phyloP scores from a whole-genome alignment of 371 early-diverging fungal genomes.

The Dichotomocladium elegans region DNA sequence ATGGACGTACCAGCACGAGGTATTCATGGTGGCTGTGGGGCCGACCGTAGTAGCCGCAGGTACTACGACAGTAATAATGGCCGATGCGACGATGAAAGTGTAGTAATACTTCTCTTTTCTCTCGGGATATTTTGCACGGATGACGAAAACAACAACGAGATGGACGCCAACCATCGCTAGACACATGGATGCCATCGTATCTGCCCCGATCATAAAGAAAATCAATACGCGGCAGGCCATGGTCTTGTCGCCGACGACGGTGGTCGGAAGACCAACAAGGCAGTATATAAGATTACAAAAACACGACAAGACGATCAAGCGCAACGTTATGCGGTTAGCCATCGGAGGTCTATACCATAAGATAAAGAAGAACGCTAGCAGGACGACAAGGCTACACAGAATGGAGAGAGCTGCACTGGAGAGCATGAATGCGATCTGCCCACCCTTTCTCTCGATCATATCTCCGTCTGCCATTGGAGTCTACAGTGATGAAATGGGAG shows the following conservation, averaged over 20 bases:
- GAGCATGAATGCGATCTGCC: too few species aligned
- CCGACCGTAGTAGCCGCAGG: not conserved
- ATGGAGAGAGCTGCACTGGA: constrained; percentile 11
- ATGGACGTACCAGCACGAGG: not conserved
- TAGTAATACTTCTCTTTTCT: constrained; percentile 22
- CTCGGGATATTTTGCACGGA: constrained; percentile 11
- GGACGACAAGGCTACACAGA: constrained; percentile 5
- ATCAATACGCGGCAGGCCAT: not conserved
- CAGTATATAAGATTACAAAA: constrained; percentile 19
- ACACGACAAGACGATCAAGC: constrained; percentile 25
- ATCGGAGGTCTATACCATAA: constrained; percentile 15
- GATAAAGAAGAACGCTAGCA: constrained; percentile 16
- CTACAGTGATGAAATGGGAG: too few species aligned
- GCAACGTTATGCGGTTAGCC: constrained; percentile 31
- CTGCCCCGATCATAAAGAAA: constrained; percentile 11
- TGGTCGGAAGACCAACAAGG: constrained; percentile 5
- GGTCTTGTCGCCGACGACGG: constrained; percentile 1
- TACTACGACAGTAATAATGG: not conserved
- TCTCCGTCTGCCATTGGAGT: too few species aligned
- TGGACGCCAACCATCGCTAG: constrained; percentile 28
- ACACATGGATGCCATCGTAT: constrained; percentile 28
- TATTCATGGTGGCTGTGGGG: not conserved
- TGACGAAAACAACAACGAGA: constrained; percentile 16
- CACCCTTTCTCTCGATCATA: too few species aligned
- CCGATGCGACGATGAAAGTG: not conserved